Percentiles rank a stretch among this genome's conserved stretches.
Evolutionary conservation across 2,329 filamentous ascomycete genomes (phyloP).

Genomic region (Colletotrichum kahawae): DNA sequence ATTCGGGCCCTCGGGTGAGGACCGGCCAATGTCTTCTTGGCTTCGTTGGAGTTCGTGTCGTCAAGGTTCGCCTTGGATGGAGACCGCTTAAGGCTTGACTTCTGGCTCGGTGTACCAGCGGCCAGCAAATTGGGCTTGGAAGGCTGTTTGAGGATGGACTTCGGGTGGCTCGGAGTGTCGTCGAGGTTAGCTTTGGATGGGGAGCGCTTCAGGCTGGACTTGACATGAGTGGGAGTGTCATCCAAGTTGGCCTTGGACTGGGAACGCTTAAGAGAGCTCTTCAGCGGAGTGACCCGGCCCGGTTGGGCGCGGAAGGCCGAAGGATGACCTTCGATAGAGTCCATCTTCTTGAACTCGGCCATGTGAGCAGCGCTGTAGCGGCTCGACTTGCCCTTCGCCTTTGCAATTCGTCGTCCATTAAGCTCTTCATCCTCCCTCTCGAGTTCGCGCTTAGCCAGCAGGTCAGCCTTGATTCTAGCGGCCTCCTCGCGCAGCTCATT

Average conservation of each 20-base stretch:
- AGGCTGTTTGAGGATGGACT: conserved; percentile 52
- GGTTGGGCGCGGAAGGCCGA: conserved; percentile 74
- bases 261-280: conserved; percentile 40
- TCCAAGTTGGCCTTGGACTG: conserved; percentile 52
- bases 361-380: conserved; percentile 88
- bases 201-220: conserved; percentile 37
- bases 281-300: conserved; percentile 55
- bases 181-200: conserved; percentile 37
- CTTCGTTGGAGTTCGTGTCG: conserved; percentile 55
- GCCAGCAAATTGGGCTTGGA: conserved; percentile 34
- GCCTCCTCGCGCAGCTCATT: conserved; percentile 66
- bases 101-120: conserved; percentile 34
- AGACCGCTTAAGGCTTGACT: conserved; percentile 36
- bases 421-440: conserved; percentile 51
- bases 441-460: conserved; percentile 58
- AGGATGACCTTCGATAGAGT: conserved; percentile 87
- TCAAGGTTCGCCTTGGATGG: conserved; percentile 69
- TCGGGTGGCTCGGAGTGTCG: conserved; percentile 26
- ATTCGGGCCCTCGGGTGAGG: conserved; percentile 8
- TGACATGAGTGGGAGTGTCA: conserved; percentile 36
- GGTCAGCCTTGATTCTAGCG: conserved; percentile 25
- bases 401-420: conserved; percentile 73
- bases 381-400: conserved; percentile 76
- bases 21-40: conserved; percentile 26
- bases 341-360: conserved; percentile 95